These are phyloP conservation scores for Cryptosporidium xiaoi DNA, from an alignment of 169 alveolate species.

Conservation along the genomic window DNA sequence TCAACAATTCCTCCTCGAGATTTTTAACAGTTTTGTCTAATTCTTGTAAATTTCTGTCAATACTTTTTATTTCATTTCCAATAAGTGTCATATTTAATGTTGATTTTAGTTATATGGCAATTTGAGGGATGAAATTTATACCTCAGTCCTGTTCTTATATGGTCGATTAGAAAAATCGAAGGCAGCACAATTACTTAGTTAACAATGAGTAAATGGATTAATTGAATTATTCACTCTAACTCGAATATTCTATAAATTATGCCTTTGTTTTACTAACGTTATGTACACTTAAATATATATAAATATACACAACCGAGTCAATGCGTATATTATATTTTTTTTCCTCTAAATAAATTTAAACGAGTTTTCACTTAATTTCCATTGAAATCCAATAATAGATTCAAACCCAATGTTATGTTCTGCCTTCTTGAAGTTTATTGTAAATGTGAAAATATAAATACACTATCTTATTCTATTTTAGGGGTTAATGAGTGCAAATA, in stretches of 20 bases:
- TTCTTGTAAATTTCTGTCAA: conserved; percentile 42
- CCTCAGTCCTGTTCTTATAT: not conserved
- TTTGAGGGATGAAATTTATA: not conserved
- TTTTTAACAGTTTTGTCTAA: conserved; percentile 27
- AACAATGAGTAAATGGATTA: no score
- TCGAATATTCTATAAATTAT: no score
- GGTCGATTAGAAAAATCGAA: not conserved
- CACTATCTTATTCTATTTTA: no score
- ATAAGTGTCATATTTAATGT: not conserved
- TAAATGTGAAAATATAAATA: not conserved
- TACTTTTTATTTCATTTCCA: conserved; percentile 22
- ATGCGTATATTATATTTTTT: no score
- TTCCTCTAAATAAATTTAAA: no score
- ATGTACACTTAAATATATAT: no score
- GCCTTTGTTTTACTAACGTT: no score
- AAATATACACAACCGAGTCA: no score
- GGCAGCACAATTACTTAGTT: no score
- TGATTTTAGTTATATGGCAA: not conserved
- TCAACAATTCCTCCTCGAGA: conserved; percentile 27
- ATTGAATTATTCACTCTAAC: no score
- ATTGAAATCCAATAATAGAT: no score
- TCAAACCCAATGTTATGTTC: not conserved
- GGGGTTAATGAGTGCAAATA: conserved; percentile 21
- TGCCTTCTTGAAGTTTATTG: not conserved
- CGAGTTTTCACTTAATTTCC: no score